These are phyloP conservation scores for Colletotrichum phormii DNA, from an alignment of 2,329 filamentous ascomycete species.

Conservation along the genomic window DNA sequence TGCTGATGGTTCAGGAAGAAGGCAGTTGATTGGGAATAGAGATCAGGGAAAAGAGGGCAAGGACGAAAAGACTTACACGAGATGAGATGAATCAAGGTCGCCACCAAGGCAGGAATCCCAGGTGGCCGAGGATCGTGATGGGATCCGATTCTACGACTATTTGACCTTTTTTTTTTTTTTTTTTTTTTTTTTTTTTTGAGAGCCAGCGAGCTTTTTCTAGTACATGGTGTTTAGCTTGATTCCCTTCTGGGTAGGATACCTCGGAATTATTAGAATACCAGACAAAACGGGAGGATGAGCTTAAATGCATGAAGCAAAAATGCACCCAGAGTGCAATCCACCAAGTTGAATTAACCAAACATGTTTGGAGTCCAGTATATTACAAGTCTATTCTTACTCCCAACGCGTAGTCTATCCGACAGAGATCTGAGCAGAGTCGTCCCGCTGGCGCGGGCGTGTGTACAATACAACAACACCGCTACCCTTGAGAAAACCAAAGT, in stretches of 20 bases:
- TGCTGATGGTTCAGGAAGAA: neutral
- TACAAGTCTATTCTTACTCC: conserved; percentile 11
- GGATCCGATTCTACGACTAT: conserved; percentile 4
- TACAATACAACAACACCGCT: neutral
- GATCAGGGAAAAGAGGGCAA: neutral
- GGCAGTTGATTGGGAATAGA: neutral
- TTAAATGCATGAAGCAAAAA: neutral
- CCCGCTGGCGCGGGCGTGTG: neutral
- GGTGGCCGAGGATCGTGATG: conserved; percentile 1
- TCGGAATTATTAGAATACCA: neutral
- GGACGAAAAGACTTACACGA: neutral
- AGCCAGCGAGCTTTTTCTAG: neutral
- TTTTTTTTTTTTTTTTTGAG: neutral
- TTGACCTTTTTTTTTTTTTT: conserved; percentile 1
- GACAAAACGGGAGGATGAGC: neutral
- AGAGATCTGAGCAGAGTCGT: neutral
- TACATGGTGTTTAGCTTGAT: neutral
- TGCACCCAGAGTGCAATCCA: neutral
- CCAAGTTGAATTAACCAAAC: neutral
- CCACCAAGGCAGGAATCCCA: conserved; percentile 19
- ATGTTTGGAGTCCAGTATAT: conserved; percentile 5
- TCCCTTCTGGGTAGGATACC: neutral
- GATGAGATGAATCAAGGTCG: neutral
- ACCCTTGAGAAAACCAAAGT: conserved; percentile 7
- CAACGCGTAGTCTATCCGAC: neutral